These are phyloP conservation scores for Exophiala phaeomuriformis DNA, from an alignment of 2,329 filamentous ascomycete genomes.

Conservation along the genomic window DNA sequence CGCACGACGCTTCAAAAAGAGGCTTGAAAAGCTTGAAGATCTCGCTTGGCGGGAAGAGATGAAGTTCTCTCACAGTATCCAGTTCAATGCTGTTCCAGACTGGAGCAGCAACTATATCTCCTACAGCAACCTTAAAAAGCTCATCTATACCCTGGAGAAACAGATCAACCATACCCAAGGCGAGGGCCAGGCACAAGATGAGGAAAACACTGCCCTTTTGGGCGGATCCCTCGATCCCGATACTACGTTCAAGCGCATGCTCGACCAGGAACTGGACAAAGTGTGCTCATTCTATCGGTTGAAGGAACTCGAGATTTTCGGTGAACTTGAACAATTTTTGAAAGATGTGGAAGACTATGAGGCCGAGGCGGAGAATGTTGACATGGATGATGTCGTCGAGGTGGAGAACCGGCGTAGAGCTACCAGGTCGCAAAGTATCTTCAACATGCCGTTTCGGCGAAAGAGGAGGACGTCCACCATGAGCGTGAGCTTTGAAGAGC, in stretches of 20 bases:
- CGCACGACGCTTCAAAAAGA: constrained; percentile 13
- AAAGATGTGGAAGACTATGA: constrained; percentile 65
- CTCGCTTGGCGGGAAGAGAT: constrained; percentile 46
- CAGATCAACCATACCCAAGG: constrained; percentile 57
- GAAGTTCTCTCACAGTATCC: constrained; percentile 99
- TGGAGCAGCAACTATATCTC: constrained; percentile 98
- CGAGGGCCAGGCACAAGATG: constrained; percentile 53
- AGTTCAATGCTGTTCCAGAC: constrained; percentile 99
- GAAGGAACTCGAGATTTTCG: constrained; percentile 81
- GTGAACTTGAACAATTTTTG: constrained; percentile 70
- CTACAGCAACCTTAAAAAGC: constrained; percentile 97
- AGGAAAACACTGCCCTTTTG: constrained; percentile 79
- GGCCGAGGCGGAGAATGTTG: constrained; percentile 45
- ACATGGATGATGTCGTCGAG: constrained; percentile 39
- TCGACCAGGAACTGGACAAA: constrained; percentile 89
- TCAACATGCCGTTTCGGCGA: constrained; percentile 43
- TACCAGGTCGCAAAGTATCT: constrained; percentile 45
- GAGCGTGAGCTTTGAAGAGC: constrained; percentile 47
- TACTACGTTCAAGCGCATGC: constrained; percentile 67
- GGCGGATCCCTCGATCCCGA: constrained; percentile 63
- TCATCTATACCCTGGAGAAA: constrained; percentile 95
- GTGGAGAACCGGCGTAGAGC: constrained; percentile 36
- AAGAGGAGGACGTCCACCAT: constrained; percentile 42
- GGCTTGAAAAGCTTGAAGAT: constrained; percentile 23
- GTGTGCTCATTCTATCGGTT: constrained; percentile 82